These are phyloP conservation scores for Salix dunnii DNA, from an alignment of 345 rosid species.

Conservation along the genomic window DNA sequence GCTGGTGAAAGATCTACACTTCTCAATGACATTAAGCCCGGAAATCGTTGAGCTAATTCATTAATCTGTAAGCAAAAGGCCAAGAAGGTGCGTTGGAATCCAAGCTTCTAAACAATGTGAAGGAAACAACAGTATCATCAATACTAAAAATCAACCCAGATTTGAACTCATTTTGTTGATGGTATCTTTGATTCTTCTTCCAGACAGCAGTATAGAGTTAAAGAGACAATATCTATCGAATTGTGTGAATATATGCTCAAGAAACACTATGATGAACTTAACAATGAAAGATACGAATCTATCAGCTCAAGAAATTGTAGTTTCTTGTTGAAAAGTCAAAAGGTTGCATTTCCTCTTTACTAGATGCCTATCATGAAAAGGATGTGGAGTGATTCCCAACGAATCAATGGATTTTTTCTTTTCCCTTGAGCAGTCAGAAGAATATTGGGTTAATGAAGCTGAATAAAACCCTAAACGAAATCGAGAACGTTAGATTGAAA, in stretches of 20 bases:
- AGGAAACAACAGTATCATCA: conserved; percentile 5
- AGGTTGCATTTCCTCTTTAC: conserved; percentile 31
- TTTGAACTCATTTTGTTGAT: background rate
- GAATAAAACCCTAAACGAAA: background rate
- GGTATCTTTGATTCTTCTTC: conserved; percentile 15
- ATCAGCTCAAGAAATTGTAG: background rate
- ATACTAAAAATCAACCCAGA: conserved; percentile 6
- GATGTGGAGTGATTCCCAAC: conserved; percentile 23
- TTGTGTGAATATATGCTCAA: conserved; percentile 20
- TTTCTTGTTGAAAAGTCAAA: conserved; percentile 29
- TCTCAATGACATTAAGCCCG: conserved; percentile 84
- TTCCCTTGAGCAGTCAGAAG: conserved; percentile 5
- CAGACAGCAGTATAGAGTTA: conserved; percentile 9
- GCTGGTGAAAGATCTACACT: conserved; percentile 99
- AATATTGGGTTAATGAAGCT: background rate
- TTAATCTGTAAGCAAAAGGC: conserved; percentile 53
- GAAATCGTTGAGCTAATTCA: conserved; percentile 62
- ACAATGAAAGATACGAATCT: conserved; percentile 16
- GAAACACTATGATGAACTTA: conserved; percentile 2
- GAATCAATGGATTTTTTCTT: conserved; percentile 11
- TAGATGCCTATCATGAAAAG: conserved; percentile 35
- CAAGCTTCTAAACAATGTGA: background rate
- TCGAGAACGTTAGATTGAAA: conserved; percentile 1
- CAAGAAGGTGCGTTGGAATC: conserved; percentile 17
- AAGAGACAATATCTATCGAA: conserved; percentile 5